A percentile compares a stretch with the other conserved stretches of the same genome.
These are phyloP conservation scores for Cyclocybe cylindracea DNA, from an alignment of 768 basidiomycete species.

Conservation along the genomic window DNA sequence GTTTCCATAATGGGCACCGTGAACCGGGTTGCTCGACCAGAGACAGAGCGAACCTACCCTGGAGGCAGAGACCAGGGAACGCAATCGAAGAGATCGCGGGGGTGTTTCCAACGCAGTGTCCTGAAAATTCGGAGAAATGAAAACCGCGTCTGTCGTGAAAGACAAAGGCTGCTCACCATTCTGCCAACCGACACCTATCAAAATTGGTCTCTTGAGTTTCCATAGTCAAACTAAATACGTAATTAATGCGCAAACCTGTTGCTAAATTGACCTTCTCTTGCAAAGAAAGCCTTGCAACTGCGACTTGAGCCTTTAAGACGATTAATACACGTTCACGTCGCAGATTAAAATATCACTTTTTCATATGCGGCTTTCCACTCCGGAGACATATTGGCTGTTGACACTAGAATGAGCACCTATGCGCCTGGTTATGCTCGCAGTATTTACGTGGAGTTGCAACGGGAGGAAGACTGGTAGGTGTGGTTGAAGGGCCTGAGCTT, in stretches of 20 bases:
- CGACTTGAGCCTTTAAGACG: slow-evolving; percentile 40
- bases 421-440: background rate
- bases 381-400: slow-evolving; percentile 41
- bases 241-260: slow-evolving; percentile 38
- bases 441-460: slow-evolving; percentile 21
- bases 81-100: slow-evolving; percentile 44
- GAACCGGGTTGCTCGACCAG: background rate
- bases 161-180: slow-evolving; percentile 28
- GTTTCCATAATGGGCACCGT: background rate
- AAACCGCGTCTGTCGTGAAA: background rate
- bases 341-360: slow-evolving; percentile 36
- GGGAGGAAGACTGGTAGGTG: slow-evolving; percentile 21
- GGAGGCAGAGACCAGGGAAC: slow-evolving; percentile 52
- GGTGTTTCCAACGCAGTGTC: slow-evolving; percentile 52
- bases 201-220: no score
- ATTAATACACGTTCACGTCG: background rate
- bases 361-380: slow-evolving; percentile 56
- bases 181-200: slow-evolving; percentile 42
- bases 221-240: background rate
- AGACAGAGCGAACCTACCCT: slow-evolving; percentile 31
- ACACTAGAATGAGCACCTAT: background rate
- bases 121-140: slow-evolving; percentile 15
- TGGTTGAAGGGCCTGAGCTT: slow-evolving; percentile 15
- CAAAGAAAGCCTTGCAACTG: slow-evolving; percentile 50
- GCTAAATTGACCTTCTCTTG: slow-evolving; percentile 59